Evolutionary conservation across 106 monocot species (phyloP), one percentile per base, ranked within the genome.

Genomic region (Allium fistulosum): DNA sequence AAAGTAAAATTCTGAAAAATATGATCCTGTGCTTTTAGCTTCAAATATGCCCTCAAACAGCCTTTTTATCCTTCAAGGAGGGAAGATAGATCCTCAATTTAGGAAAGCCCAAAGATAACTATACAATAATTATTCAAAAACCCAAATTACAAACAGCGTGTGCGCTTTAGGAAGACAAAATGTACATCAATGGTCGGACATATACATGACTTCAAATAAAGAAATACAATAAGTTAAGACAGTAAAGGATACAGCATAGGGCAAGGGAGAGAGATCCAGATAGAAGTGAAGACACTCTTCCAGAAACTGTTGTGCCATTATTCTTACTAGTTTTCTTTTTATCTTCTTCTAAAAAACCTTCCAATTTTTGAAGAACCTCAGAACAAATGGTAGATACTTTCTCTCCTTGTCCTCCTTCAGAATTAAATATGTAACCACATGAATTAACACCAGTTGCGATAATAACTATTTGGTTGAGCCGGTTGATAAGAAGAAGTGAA

Each of bases 241-340:
- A 73, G 1, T 55, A 51, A 53, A 68, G 92, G 92, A 92, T 99
- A 99, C 97, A 99, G 59, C 93, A 99, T 4, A 99, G 76, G 27
- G 99, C 87, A 14, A 99, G 92, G 12, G 99, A 99, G 14, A 99
- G 87, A 4, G 99, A 80, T 9, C 99, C 99, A 1, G 99, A 99
- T 18, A 99, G 77, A 64, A 93, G 65, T 1, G 90, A 89, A 0
- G 87, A 63, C 22, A 81, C 80, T 37, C 50, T 69, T 0, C 70
- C 76, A 4, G 77, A 52, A 28, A 65, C 70, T 3, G 57, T 58
- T 46, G 72, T 53, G 17, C 67, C 71, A 1, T 48, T 50, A 4
- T 65, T 76, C 71, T 67, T 78, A 16, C 66, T 66, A 15, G 67
- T 26, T 69, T 53, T 72, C 27, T 57, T 72, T 18, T 51, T 66